phyloP scores from a whole-genome alignment of 163 green algal species.

The Scenedesmus sp. region DNA sequence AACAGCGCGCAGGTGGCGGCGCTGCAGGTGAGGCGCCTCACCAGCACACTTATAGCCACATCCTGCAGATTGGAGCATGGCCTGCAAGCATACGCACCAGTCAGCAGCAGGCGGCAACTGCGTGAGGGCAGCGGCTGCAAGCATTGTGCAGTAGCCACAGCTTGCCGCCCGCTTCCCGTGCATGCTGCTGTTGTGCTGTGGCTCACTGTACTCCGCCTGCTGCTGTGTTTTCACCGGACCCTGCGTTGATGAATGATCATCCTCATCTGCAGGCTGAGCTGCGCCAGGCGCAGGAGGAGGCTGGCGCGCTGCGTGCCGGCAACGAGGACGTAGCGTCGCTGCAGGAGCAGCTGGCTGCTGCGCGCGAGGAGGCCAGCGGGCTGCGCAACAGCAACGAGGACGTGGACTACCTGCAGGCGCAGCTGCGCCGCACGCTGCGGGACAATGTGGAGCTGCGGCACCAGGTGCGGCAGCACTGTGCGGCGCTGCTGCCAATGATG shows the following conservation, averaged over 20 bases:
- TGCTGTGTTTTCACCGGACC: not conserved
- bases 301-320: not conserved
- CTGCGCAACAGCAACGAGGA: constrained; percentile 27
- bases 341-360: constrained; percentile 30
- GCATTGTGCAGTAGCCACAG: not conserved
- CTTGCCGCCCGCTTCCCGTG: not conserved
- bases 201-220: not conserved
- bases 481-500: not conserved
- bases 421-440: constrained; percentile 47
- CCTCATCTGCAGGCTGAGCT: constrained; percentile 11
- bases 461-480: constrained; percentile 13
- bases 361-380: not conserved
- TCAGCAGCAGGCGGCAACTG: not conserved
- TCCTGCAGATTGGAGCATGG: not conserved
- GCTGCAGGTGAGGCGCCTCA: constrained; percentile 29
- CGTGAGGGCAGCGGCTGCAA: not conserved
- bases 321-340: constrained; percentile 18
- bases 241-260: not conserved
- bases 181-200: not conserved
- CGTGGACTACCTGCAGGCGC: constrained; percentile 50
- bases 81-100: not conserved
- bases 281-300: constrained; percentile 1
- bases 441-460: constrained; percentile 50
- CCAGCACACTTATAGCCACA: too few relatives aligned
- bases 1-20: constrained; percentile 14